These are phyloP conservation scores for Ogataea kodamae DNA, from an alignment of 805 yeast genomes.

Conservation along the genomic window DNA sequence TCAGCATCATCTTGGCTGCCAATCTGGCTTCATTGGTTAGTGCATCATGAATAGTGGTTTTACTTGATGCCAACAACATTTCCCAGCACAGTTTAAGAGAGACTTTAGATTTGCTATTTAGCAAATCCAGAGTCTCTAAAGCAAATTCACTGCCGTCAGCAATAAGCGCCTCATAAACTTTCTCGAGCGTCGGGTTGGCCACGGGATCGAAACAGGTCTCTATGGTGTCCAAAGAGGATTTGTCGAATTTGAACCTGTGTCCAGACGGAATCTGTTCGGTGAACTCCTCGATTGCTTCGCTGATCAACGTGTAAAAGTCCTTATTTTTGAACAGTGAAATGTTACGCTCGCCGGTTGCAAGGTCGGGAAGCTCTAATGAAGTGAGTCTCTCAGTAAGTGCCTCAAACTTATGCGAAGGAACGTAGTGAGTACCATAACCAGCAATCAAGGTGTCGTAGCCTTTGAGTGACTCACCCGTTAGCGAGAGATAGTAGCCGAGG, in stretches of 20 bases:
- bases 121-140: constrained; percentile 46
- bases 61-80: constrained; percentile 58
- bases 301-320: constrained; percentile 53
- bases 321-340: constrained; percentile 19
- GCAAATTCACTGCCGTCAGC: constrained; percentile 67
- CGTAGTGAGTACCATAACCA: constrained; percentile 90
- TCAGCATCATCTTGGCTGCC: constrained; percentile 70
- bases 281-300: constrained; percentile 75
- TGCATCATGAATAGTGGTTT: constrained; percentile 58
- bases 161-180: constrained; percentile 50
- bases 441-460: constrained; percentile 80
- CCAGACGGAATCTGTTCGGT: constrained; percentile 61
- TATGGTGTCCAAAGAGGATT: constrained; percentile 57
- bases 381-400: constrained; percentile 64
- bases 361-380: constrained; percentile 41
- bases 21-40: constrained; percentile 69
- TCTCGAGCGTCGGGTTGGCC: constrained; percentile 44
- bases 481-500: constrained; percentile 78
- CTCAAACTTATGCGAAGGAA: constrained; percentile 60
- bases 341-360: constrained; percentile 17
- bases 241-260: constrained; percentile 55
- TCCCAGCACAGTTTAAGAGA: constrained; percentile 72
- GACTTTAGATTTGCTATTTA: constrained; percentile 69
- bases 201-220: constrained; percentile 60
- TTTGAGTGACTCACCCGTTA: constrained; percentile 74